phyloP scores from a whole-genome alignment of 306 rosid genomes.

The Cucumis melo region DNA sequence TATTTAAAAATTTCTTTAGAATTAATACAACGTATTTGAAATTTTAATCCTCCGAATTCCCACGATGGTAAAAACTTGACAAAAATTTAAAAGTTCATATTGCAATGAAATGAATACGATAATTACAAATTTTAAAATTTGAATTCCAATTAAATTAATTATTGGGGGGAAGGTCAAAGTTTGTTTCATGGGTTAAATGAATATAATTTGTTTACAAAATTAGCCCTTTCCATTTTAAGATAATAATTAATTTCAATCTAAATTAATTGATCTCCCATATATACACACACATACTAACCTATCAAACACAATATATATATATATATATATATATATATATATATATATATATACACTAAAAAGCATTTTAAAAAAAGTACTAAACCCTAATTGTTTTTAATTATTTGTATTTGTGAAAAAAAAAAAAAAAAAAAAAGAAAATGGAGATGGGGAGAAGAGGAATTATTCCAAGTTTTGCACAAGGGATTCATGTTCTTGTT shows the following conservation, averaged over 20 bases:
- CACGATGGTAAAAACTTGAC: background rate
- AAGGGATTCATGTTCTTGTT: constrained; percentile 25
- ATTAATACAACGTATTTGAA: background rate
- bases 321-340: too few species aligned
- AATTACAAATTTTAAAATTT: background rate
- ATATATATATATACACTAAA: too few species aligned
- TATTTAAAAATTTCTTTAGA: background rate
- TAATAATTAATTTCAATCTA: background rate
- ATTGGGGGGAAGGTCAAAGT: background rate
- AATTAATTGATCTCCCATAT: background rate
- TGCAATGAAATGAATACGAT: background rate
- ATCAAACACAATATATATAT: background rate
- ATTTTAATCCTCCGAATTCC: background rate
- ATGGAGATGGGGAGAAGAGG: background rate
- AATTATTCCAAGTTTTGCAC: constrained; percentile 25
- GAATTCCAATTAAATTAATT: background rate
- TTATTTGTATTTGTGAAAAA: background rate
- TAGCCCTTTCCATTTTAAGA: background rate
- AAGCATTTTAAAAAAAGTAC: too few species aligned
- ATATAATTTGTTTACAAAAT: background rate
- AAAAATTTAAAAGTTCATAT: background rate
- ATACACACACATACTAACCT: background rate
- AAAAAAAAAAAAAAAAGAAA: background rate
- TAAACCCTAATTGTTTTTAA: background rate
- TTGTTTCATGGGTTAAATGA: background rate